Conservation (phyloP, 345 rosid genomes). For the Litchi chinensis region DNA sequence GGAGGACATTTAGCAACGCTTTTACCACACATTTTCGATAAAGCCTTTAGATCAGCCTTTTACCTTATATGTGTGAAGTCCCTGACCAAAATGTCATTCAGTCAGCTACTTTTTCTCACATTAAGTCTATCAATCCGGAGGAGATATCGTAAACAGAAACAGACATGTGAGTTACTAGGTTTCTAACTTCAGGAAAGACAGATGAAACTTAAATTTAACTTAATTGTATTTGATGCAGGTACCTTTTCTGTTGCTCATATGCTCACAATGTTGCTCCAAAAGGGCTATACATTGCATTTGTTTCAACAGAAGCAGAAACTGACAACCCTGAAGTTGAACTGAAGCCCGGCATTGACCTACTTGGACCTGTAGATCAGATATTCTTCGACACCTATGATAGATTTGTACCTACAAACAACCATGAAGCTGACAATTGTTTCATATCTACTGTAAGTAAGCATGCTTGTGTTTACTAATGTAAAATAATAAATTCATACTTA, state of each 20-base stretch:
- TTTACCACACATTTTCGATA: too few relatives aligned
- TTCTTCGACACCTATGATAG: conserved; percentile 83
- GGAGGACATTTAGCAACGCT: too few relatives aligned
- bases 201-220: not conserved
- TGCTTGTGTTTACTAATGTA: not conserved
- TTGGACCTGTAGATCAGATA: conserved; percentile 79
- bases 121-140: not conserved
- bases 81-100: not conserved
- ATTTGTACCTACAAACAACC: conserved; percentile 62
- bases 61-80: too few relatives aligned
- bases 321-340: conserved; percentile 75
- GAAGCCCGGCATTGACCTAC: conserved; percentile 79
- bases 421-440: conserved; percentile 67
- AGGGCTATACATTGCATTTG: conserved; percentile 91
- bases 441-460: conserved; percentile 66
- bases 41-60: too few relatives aligned
- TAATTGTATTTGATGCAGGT: conserved; percentile 45
- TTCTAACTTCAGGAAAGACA: not conserved
- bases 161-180: not conserved
- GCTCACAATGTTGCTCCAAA: conserved; percentile 92
- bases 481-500: not conserved
- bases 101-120: not conserved
- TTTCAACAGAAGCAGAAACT: conserved; percentile 92
- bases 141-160: not conserved
- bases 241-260: conserved; percentile 94